Conservation (phyloP, 164 flowering plant species). For the Kingdonia uniflora region DNA sequence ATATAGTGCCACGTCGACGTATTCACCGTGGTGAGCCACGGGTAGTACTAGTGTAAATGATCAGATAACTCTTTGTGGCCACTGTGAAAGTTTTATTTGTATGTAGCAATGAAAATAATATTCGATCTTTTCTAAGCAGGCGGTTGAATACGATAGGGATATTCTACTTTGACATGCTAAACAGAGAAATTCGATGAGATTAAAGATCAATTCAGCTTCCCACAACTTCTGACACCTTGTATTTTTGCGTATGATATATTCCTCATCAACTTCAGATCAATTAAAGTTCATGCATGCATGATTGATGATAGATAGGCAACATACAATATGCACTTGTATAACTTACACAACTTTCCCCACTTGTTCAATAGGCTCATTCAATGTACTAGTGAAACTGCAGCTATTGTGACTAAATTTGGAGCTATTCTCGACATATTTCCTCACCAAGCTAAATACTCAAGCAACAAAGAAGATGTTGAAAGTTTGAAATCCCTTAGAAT, state of each 20-base stretch:
- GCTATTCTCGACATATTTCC: slow-evolving; percentile 13
- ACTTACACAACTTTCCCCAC: not conserved
- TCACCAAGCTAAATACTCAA: slow-evolving; percentile 15
- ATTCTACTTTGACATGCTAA: slow-evolving; percentile 20
- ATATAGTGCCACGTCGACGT: too few relatives aligned
- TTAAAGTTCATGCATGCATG: too few relatives aligned
- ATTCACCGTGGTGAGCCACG: too few relatives aligned
- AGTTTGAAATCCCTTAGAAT: slow-evolving; percentile 2
- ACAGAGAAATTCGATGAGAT: slow-evolving; percentile 27
- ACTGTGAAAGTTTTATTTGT: too few relatives aligned
- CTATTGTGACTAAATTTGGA: slow-evolving; percentile 18
- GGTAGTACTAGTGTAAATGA: too few relatives aligned
- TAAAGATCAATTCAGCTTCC: slow-evolving; percentile 17
- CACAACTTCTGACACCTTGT: slow-evolving; percentile 22
- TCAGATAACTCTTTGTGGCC: too few relatives aligned
- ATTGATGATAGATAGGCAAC: too few relatives aligned
- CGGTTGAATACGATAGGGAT: slow-evolving; percentile 15
- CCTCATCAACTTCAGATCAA: too few relatives aligned
- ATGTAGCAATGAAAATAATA: not conserved
- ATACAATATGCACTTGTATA: not conserved
- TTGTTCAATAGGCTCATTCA: slow-evolving; percentile 19
- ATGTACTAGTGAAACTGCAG: slow-evolving; percentile 19
- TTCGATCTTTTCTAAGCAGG: not conserved
- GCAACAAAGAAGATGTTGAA: slow-evolving; percentile 19
- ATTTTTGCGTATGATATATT: slow-evolving; percentile 20